Base-by-base conservation (phyloP, 2,329 filamentous ascomycete genomes). In the Fusarium albidum region DNA sequence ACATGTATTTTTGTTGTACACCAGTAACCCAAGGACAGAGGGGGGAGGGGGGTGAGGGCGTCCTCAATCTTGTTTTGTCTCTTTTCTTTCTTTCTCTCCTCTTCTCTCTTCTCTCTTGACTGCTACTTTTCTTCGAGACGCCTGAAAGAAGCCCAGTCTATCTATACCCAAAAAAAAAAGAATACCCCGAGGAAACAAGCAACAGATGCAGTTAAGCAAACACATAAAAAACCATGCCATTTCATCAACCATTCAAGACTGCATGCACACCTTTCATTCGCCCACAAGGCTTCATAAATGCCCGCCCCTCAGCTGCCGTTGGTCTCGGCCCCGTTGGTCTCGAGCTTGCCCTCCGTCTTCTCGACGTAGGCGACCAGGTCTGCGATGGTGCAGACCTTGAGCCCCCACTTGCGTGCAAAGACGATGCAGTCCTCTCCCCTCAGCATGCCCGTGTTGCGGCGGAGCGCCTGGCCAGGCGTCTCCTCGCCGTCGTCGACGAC, bases 331-430 rank as follows among this genome's bases (percentile, higher is more conserved):
- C 59, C 59, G 17, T 82, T 82, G 18, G 73, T 57, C 42, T 70
- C 71, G 11, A 82, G 69, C 72, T 83, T 84, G 31, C 87, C 87
- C 76, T 93, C 88, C 32, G 81, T 87, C 79, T 86, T 87, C 73
- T 95, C 89, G 52, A 96, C 77, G 72, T 96, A 90, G 51, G 79
- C 80, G 25, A 94, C 88, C 75, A 99, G 75, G 75, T 94, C 92
- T 71, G 94, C 92, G 76, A 99, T 98, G 26, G 95, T 98, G 76
- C 93, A 96, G 53, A 96, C 92, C 79, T 90, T 95, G 65, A 99
- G 79, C 5, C 92, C 92, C 87, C 90, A 98, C 75, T 82, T 87
- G 74, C 86, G 86, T 25, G 92, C 95, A 81, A 99, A 99, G 43
- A 81, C 83, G 69, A 99, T 79, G 76, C 93, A 97, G 31, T 85